phyloP scores from a whole-genome alignment of 768 basidiomycete genomes.

The Trametopsis cervina region DNA sequence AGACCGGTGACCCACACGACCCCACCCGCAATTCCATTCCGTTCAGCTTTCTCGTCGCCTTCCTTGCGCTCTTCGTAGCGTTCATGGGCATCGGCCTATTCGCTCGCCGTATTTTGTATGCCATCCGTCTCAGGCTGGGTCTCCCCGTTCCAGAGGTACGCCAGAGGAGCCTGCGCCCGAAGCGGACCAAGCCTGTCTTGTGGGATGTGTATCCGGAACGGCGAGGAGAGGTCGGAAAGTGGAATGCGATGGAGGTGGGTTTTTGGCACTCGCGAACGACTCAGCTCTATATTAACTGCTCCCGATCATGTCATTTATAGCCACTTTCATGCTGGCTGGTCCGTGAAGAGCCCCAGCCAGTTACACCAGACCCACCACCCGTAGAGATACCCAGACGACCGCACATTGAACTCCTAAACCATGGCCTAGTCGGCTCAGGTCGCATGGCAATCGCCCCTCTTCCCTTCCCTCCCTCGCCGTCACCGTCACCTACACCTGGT shows the following conservation, averaged over 20 bases:
- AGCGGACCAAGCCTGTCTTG: conserved; percentile 10
- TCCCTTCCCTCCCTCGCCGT: neutral
- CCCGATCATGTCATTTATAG: neutral
- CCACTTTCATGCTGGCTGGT: too few relatives aligned
- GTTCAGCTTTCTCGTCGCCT: conserved; percentile 26
- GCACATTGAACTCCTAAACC: too few relatives aligned
- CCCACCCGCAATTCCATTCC: conserved; percentile 16
- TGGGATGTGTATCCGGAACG: conserved; percentile 17
- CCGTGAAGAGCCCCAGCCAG: too few relatives aligned
- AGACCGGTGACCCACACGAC: neutral
- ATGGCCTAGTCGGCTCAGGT: too few relatives aligned
- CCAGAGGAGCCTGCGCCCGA: conserved; percentile 2
- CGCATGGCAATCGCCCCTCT: too few relatives aligned
- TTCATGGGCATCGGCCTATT: conserved; percentile 24
- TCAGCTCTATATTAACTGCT: too few relatives aligned
- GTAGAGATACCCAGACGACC: too few relatives aligned
- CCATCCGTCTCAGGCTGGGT: conserved; percentile 17
- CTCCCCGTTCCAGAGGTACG: conserved; percentile 4
- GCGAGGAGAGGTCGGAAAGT: conserved; percentile 2
- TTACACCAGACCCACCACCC: too few relatives aligned
- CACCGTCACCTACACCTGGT: neutral
- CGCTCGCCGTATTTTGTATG: conserved; percentile 18
- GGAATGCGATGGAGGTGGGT: conserved; percentile 15
- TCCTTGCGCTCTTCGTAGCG: conserved; percentile 24
- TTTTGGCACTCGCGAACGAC: too few relatives aligned